Evolutionary conservation across 495 filamentous ascomycete genomes (phyloP).

Genomic region (Bathelium albidoporum): DNA sequence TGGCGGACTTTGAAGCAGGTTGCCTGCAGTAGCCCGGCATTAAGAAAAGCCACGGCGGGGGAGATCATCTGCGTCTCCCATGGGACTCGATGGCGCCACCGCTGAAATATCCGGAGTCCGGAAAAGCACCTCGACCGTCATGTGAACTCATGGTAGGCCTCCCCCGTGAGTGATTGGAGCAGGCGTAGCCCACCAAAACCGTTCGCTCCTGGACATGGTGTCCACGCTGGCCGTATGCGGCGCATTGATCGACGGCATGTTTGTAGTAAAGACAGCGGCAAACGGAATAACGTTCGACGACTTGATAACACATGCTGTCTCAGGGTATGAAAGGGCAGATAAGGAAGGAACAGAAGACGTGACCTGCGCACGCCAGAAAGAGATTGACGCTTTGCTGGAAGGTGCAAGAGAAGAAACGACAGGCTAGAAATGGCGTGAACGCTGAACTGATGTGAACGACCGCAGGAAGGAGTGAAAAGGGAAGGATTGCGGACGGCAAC

Average conservation of each 20-base stretch:
- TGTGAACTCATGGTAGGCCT: not conserved
- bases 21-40: not conserved
- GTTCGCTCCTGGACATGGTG: slow-evolving; percentile 63
- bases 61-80: not conserved
- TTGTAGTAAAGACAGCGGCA: slow-evolving; percentile 75
- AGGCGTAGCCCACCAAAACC: slow-evolving; percentile 72
- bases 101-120: not conserved
- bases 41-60: not conserved
- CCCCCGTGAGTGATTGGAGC: slow-evolving; percentile 47
- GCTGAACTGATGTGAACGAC: not conserved
- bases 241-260: slow-evolving; percentile 66
- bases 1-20: not conserved
- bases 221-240: slow-evolving; percentile 57
- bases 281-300: slow-evolving; percentile 66
- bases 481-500: not conserved
- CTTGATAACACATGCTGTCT: slow-evolving; percentile 56
- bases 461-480: not conserved
- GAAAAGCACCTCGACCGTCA: not conserved
- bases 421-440: not conserved
- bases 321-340: not conserved
- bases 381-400: not conserved
- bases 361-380: not conserved
- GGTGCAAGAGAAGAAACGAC: slow-evolving; percentile 3
- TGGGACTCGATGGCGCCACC: not conserved
- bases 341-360: not conserved